Evolutionary conservation across 345 rosid genomes (phyloP).

Genomic region (Mallotus nudiflorus): DNA sequence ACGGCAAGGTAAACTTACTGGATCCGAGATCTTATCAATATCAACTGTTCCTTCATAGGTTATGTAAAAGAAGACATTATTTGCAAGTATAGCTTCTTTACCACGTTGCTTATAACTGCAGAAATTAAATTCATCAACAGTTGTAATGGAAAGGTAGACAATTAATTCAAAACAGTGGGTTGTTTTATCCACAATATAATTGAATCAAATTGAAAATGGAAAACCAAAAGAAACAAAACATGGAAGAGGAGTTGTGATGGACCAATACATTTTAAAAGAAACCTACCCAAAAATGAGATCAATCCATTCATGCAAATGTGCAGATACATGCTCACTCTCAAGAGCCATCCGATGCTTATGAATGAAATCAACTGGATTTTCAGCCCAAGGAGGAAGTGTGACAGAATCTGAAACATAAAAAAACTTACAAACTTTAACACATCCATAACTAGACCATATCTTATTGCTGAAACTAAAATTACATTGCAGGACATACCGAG

Average conservation of each 20-base stretch:
- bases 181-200: background rate
- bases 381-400: constrained; percentile 95
- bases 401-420: constrained; percentile 65
- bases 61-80: constrained; percentile 94
- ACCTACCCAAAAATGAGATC: constrained; percentile 95
- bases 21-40: constrained; percentile 83
- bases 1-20: constrained; percentile 51
- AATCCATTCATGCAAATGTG: constrained; percentile 97
- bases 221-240: background rate
- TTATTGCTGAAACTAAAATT: background rate
- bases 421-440: background rate
- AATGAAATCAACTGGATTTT: constrained; percentile 87
- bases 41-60: constrained; percentile 97
- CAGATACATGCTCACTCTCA: constrained; percentile 96
- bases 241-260: background rate
- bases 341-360: constrained; percentile 93
- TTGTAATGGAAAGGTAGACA: background rate
- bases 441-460: background rate
- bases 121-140: constrained; percentile 24
- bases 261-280: constrained; percentile 3
- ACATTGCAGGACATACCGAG: constrained; percentile 59
- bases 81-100: constrained; percentile 90
- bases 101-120: constrained; percentile 96
- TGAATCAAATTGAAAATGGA: background rate
- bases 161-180: background rate